A percentile compares a stretch with the other conserved stretches of the same genome.
These are phyloP conservation scores for Lipomyces chichibuensis DNA, from an alignment of 805 yeast genomes.

Conservation along the genomic window DNA sequence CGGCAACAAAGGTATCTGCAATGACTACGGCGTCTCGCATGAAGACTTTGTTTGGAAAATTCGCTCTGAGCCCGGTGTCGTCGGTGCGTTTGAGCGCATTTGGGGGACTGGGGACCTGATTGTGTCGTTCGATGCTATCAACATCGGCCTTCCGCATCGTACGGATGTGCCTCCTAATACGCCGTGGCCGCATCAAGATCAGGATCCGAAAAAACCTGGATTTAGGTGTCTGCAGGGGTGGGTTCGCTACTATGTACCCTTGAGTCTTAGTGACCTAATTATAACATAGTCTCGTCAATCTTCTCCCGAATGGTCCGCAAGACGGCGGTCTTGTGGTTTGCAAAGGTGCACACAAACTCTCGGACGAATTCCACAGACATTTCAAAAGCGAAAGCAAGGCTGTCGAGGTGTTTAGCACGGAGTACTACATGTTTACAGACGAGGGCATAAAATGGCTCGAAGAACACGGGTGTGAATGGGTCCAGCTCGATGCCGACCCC, in stretches of 20 bases:
- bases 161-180: constrained; percentile 17
- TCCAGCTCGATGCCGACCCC: constrained; percentile 22
- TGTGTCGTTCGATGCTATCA: constrained; percentile 28
- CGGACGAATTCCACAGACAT: constrained; percentile 18
- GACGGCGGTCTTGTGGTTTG: constrained; percentile 27
- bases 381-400: not conserved
- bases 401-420: constrained; percentile 6
- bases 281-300: constrained; percentile 14
- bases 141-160: constrained; percentile 18
- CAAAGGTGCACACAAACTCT: constrained; percentile 20
- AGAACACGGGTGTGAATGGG: constrained; percentile 18
- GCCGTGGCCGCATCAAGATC: constrained; percentile 30
- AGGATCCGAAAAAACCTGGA: constrained; percentile 21
- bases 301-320: constrained; percentile 27
- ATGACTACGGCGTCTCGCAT: constrained; percentile 16
- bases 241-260: not conserved
- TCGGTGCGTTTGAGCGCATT: constrained; percentile 17
- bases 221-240: constrained; percentile 25
- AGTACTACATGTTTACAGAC: constrained; percentile 10
- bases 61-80: constrained; percentile 27
- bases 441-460: constrained; percentile 18
- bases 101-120: constrained; percentile 22
- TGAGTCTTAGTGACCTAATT: not conserved
- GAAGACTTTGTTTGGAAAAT: constrained; percentile 26
- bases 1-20: constrained; percentile 13